These are phyloP conservation scores for Coemansia sp. DNA, from an alignment of 192 early-diverging fungal genomes.

Conservation along the genomic window DNA sequence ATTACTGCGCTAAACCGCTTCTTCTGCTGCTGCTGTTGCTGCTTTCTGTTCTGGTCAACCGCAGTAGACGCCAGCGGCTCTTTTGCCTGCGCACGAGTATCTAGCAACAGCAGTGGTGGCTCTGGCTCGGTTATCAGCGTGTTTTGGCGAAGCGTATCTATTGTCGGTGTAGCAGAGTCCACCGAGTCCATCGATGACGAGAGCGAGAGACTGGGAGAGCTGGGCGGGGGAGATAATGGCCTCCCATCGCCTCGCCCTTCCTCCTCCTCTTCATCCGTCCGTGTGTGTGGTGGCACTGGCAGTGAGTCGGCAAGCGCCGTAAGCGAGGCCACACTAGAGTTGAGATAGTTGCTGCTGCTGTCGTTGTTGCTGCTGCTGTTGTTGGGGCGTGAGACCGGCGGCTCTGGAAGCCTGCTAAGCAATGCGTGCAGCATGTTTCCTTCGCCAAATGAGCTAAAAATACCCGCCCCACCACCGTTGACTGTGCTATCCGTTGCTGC, in stretches of 20 bases:
- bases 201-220: conserved; percentile 17
- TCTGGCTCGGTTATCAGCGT: too few species aligned
- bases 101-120: neutral
- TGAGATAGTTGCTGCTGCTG: too few species aligned
- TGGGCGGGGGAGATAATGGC: conserved; percentile 7
- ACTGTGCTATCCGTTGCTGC: neutral
- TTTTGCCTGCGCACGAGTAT: neutral
- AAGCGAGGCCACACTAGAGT: conserved; percentile 3
- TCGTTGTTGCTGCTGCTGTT: neutral
- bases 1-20: neutral
- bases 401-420: conserved; percentile 47
- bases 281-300: conserved; percentile 21
- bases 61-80: neutral
- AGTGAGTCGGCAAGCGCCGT: conserved; percentile 38
- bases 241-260: neutral
- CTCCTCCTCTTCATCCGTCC: neutral
- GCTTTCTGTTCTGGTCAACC: neutral
- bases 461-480: neutral
- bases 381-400: conserved; percentile 20
- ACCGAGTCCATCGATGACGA: conserved; percentile 2
- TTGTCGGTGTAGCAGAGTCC: neutral
- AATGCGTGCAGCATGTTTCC: conserved; percentile 46
- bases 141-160: neutral
- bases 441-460: neutral
- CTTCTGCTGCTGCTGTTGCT: too few species aligned